Base-by-base conservation (phyloP, 2,329 filamentous ascomycete genomes). In the Rutstroemia sp. region DNA sequence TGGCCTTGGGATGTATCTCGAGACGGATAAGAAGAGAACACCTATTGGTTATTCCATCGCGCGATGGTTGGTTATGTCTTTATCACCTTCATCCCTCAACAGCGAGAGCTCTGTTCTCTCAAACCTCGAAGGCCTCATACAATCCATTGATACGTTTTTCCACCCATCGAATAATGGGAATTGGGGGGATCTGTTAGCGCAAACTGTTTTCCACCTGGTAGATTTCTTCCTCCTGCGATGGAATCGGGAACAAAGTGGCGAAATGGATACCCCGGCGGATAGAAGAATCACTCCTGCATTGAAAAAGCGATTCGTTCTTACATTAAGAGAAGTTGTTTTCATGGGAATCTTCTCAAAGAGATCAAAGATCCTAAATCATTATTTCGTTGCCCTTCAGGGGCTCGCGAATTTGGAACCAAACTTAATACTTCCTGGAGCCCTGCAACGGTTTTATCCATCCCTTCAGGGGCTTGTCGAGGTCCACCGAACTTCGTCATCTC, bases 331-430 rank as follows among this genome's bases (percentile, higher is more conserved):
- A 63, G 92, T 96, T 48, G 90, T 91, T 4, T 99, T 96, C 71
- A 96, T 99, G 92, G 94, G 94, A 27, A 87, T 99, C 50, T 99
- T 96, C 71, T 89, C 92, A 54, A 99, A 99, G 78, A 96, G 92
- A 70, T 86, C 84, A 57, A 92, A 91, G 50, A 87, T 94, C 3
- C 91, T 96, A 69, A 92, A 87, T 71, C 95, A 92, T 75, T 95
- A 92, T 62, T 83, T 96, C 62, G 91, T 88, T 50, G 89, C 92
- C 1, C 77, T 99, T 50, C 92, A 97, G 70, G 88, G 89, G 54
- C 75, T 99, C 54, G 88, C 94, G 2, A 96, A 88, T 66, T 77
- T 99, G 47, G 92, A 99, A 69, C 95, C 94, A 0, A 86, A 90
- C 64, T 77, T 97, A 64, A 92, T 99, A 58, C 78, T 99, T 1